Base-by-base conservation (phyloP, 352 stramenopile genomes). In the Globisporangium yorkense region DNA sequence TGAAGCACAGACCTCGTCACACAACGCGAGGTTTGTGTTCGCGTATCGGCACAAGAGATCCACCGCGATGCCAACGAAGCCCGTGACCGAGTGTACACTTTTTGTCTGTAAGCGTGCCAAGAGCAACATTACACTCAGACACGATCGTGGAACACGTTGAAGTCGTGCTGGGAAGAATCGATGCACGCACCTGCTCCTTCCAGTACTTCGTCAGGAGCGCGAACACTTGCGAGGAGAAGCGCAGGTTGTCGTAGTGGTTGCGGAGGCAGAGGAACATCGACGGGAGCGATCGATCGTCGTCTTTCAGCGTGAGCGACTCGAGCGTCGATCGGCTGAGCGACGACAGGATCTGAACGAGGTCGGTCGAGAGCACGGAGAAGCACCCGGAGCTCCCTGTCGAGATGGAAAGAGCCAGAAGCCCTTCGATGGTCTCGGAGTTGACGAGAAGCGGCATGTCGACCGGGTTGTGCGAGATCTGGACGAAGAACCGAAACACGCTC, bases 191-290 rank as follows among this genome's bases (percentile, higher is more conserved):
- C 59, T 71, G 60, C 4, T 54, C 66, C 21, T 65, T 72, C 69
- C 75, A 79, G 50, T 84, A 70, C 27, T 68, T 82, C 2, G 71
- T 74, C 35, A 89, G 46, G 12, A 90, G 72, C 0, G 69, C 76
- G 60, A 84, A 90, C 8, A 82, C 70, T 56, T 88, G 77, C 1
- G 72, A 76, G 16, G 65, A 56, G 47, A 92, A 84, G 13, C 39
- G 49, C 1, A 81, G 18, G 37, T 88, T 68, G 12, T 74, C 56
- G 20, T 66, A 60, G 51, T 80, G 74, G 39, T 70, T 72, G 27
- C 77, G 68, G 24, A 92, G 64, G 12, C 75, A 89, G n/a, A 89
- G 67, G 40, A 88, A 88, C 0, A 92, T 57, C 15, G 77, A 74
- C 33, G 80, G 76, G 0, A 90, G 67, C 8, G 80, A 77, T 20